Base-by-base conservation (phyloP, 768 basidiomycete genomes). In the Fistulinella prunicolor region DNA sequence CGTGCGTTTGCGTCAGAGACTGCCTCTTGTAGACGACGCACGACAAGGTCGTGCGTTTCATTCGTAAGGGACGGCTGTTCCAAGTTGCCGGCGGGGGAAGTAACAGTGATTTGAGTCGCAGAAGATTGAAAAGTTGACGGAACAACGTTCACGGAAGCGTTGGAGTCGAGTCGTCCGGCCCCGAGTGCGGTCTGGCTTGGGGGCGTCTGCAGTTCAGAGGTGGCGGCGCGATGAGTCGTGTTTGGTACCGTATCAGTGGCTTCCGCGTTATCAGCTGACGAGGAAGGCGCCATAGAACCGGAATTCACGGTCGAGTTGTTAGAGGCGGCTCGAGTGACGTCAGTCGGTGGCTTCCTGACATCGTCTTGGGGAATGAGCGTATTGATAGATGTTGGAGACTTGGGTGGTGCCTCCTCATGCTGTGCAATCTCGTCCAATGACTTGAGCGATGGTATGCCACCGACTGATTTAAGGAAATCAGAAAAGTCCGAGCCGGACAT, bases 401-500 rank as follows among this genome's bases (percentile, higher is more conserved):
- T 62, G 49, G 45, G 43, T 16, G 26, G 54, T 42, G 75, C 72
- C 3, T 72, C 62, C 9, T 77, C 62, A 44, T 75, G 61, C 21
- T 60, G 73, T 6, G 75, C 70, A 29, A 84, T 65, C 38, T 72
- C 69, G 34, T 77, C 74, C 40, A 80, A 59, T 16, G 74, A 70
- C 56, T 75, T 73, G 47, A 77, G 61, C 9, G 78, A 68, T 9
- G 74, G 72, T 21, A 73, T 61, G 17, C 77, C 78, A 30, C 77
- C 79, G 6, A 82, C 79, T 26, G 80, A 78, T 56, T 68, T 80
- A 42, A 89, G 75, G 16, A 89, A 66, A 49, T 87, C 86, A 0
- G 83, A 81, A 60, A 97, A 94, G 63, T 95, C 93, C 0, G 81
- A 73, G 38, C 83, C 79, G 49, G 82, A 86, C 70, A 95, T 77